Base-by-base conservation (phyloP, 1,139 yeast genomes). In the Suhomyces bolitotheri region DNA sequence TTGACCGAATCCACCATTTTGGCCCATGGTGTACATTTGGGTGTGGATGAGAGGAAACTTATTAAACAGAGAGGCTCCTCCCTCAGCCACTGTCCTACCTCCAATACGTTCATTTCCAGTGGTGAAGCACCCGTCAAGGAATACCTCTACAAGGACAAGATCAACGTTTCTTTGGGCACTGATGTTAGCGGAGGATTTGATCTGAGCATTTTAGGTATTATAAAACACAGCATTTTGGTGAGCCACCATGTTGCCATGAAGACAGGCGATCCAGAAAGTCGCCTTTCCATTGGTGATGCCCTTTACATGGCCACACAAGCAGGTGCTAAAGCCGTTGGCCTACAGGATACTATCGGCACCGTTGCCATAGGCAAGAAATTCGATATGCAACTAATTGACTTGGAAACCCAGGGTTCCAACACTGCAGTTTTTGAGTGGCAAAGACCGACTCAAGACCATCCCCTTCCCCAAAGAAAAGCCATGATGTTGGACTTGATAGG, bases 171-270 rank as follows among this genome's bases (percentile, higher is more conserved):
- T 7, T 70, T 92, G 34, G 98, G 98, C 1, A 84, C 96, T 1
- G 98, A 92, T 56, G 78, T 90, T 16, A 84, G 96, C 28, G 98
- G 96, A 7, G 98, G 98, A 0, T 88, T 76, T 59, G 79, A 94
- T 10, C 81, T 87, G 20, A 82, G 90, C 27, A 82, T 92, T 22
- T 68, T 92, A 40, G 78, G 75, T 14, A 78, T 82, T 8, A 86
- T 95, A 12, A 78, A 83, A 50, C 89, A 85, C 44, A 87, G 96
- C 1, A 72, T 87, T 24, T 58, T 88, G 39, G 96, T 88, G 2
- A 85, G 96, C 6, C 82, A 95, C 49, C 96, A 88, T 56, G 63
- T 85, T 35, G 78, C 92, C 1, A 85, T 88, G 84, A 73, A 71
- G 39, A 56, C 66, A 7, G 52, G 53, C 5, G 60, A 65, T 27